phyloP scores from a whole-genome alignment of 83 land plant genomes.

The Thuja plicata region DNA sequence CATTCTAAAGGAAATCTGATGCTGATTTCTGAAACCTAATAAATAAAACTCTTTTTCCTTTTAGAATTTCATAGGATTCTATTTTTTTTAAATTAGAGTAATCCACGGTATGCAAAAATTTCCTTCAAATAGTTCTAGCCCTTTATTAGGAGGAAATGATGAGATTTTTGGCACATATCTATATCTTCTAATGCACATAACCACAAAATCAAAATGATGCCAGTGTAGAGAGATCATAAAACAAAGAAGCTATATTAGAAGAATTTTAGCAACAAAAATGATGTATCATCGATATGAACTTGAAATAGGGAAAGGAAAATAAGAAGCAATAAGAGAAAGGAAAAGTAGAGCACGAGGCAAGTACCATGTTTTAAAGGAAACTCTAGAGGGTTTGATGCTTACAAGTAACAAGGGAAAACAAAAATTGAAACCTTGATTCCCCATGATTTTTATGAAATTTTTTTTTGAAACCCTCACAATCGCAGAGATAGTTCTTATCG shows the following conservation, averaged over 20 bases:
- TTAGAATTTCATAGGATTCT: constrained; percentile 24
- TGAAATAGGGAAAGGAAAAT: no score
- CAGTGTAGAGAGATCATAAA: constrained; percentile 15
- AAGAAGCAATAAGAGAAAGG: no score
- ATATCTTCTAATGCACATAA: constrained; percentile 55
- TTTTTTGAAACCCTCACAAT: no score
- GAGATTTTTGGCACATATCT: constrained; percentile 63
- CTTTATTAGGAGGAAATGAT: constrained; percentile 31
- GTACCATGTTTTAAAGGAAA: no score
- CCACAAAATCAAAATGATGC: constrained; percentile 42
- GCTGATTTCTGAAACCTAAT: constrained; percentile 59
- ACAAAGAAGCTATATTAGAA: not conserved
- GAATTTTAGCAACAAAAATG: not conserved
- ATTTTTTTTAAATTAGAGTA: constrained; percentile 31
- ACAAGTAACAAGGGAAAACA: no score
- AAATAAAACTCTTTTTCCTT: constrained; percentile 39
- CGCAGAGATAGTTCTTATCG: no score
- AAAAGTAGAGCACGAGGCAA: no score
- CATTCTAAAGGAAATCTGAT: constrained; percentile 58
- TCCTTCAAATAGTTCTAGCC: constrained; percentile 55
- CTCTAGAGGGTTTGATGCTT: no score
- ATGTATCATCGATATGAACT: no score
- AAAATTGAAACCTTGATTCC: no score
- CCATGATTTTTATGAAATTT: no score
- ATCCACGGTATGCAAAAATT: constrained; percentile 62